Evolutionary conservation across 202 grass and related monocot genomes (phyloP), one percentile per base, ranked within the genome.

Genomic region (Digitaria exilis): DNA sequence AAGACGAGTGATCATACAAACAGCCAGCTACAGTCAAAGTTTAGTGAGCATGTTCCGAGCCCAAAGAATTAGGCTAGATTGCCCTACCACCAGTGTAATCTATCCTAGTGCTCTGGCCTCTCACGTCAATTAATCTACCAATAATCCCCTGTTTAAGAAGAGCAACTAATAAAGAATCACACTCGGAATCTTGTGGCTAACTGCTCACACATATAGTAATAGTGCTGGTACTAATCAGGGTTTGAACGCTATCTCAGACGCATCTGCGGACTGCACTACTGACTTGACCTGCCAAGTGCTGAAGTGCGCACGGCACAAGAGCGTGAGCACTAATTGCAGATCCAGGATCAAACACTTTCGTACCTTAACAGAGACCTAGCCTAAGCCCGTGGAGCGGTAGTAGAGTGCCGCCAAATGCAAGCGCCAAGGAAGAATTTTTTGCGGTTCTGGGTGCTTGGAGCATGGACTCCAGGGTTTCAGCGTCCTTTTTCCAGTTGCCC

Each of bases 211-310:
- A 65, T 13, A 71, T 56, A 75, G 48, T 35, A 60, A 9, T 29
- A 42, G 55, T 10, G 19, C 22, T 30, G 39, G 37, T 14, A 28
- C 32, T 51, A 63, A 32, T 49, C n/a, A 25, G 35, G n/a, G 22
- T 80, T 90, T 87, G 84, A 90, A 87, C 84, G 70, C 80, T 84
- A 80, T 87, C 63, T 84, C 63, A 65, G 76, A 77, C 64, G 55
- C 63, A 71, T 87, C 69, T 41, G 68, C 10, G 79, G 84, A 54
- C 73, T 50, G 55, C 57, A 21, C 29, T 46, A 16, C 48, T 46
- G 67, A 24, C 44, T 41, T 51, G 71, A 82, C 70, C 50, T 30
- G 54, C 34, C 88, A n/a, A 63, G 80, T n/a, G n/a, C n/a, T n/a
- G n/a, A n/a, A n/a, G n/a, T 79, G 80, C 62, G 41, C 35, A 52